Evolutionary conservation across 352 stramenopile species (phyloP), one percentile per base, ranked within the genome.

Genomic region (Phytophthora quininea): DNA sequence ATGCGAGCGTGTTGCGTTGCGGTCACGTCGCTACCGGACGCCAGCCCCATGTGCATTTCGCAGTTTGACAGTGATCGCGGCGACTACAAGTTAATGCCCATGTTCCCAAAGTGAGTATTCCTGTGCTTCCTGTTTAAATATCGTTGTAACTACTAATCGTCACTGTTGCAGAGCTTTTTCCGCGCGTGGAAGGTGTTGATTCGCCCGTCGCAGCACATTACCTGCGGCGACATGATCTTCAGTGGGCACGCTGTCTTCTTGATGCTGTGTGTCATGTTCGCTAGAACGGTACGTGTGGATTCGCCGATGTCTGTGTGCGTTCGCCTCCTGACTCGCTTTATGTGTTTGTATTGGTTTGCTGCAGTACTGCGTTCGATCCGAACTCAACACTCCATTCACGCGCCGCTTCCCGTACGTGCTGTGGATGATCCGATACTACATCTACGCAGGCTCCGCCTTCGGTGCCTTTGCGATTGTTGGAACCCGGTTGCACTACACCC

Each of bases 211-310:
- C 81, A 95, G 67, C 83, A 96, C 71, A 96, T 96, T 63, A 96
- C 88, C 11, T 96, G 88, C 63, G 88, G 88, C 64, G 88, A 96
- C 54, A 96, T 96, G 88, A 82, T 96, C 71, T 96, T 96, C 71
- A 96, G 88, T 64, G 88, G 88, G 33, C 88, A 96, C 69, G 84
- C 84, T 5, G 88, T 96, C 12, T 96, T 95, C 69, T 73, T 96
- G 37, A 84, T 93, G 73, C 80, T 96, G 45, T 94, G 84, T 64
- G 79, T 76, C 53, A 93, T 93, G 82, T 82, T 92, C 31, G 84
- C 91, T 53, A 82, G 79, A 65, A 90, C 84, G 75, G 88, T 96
- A 67, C 58, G 79, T 29, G 29, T 27, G 12, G 2, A 5, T 29
- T 29, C 6, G 43, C 15, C 15, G 10, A n/a, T 49, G 43, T 49